Evolutionary conservation across 306 rosid genomes (phyloP).

Genomic region (Senna tora): DNA sequence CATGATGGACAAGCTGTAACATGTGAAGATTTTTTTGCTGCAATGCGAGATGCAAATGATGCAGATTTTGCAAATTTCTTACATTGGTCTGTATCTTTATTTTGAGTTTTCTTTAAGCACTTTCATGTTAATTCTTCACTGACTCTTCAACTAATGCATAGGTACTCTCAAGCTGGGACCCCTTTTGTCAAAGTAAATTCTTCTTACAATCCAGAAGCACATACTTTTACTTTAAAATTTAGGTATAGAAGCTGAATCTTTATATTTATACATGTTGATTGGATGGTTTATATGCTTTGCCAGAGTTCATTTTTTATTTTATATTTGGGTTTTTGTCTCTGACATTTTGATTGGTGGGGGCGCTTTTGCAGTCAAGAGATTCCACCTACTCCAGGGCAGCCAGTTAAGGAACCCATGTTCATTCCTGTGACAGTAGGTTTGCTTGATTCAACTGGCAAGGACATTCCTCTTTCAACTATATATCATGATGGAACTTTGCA

Average conservation of each 20-base stretch:
- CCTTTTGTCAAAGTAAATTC: conserved; percentile 78
- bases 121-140: conserved; percentile 24
- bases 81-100: conserved; percentile 54
- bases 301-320: conserved; percentile 8
- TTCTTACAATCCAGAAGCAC: conserved; percentile 74
- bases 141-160: conserved; percentile 39
- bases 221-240: conserved; percentile 73
- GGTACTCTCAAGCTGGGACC: conserved; percentile 99
- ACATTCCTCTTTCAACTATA: conserved; percentile 66
- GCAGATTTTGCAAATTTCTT: conserved; percentile 96
- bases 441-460: conserved; percentile 77
- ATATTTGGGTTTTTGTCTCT: conserved; percentile 37
- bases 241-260: conserved; percentile 52
- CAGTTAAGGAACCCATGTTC: conserved; percentile 88
- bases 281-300: conserved; percentile 18
- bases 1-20: conserved; percentile 99
- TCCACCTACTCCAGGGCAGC: conserved; percentile 93
- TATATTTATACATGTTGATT: conserved; percentile 21
- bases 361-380: conserved; percentile 73
- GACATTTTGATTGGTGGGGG: conserved; percentile 43
- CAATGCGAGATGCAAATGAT: conserved; percentile 94
- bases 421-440: conserved; percentile 87
- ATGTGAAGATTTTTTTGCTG: conserved; percentile 93
- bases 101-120: conserved; percentile 23
- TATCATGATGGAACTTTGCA: conserved; percentile 72